These are phyloP conservation scores for Coccomyxa sp. DNA, from an alignment of 139 green algal species.

Conservation along the genomic window DNA sequence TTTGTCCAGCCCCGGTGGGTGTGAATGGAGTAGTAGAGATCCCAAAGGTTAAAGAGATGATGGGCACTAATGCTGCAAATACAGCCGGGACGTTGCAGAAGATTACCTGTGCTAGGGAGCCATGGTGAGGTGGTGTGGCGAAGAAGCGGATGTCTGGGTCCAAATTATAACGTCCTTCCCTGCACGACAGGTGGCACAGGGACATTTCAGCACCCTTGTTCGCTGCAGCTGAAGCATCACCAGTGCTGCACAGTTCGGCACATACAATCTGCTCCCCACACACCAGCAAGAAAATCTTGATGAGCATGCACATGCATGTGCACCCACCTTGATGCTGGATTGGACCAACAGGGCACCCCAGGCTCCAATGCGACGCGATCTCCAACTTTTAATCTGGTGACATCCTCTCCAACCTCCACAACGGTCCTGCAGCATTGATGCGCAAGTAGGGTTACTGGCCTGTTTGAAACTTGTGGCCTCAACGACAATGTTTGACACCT, in stretches of 20 bases:
- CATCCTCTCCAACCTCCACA: constrained; percentile 10
- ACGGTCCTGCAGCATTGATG: constrained; percentile 2
- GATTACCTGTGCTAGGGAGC: constrained; percentile 23
- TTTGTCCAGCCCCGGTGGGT: too few species aligned
- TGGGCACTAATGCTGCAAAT: not conserved
- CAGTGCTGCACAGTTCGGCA: not conserved
- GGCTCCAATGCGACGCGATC: constrained; percentile 39
- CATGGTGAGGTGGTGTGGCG: constrained; percentile 38
- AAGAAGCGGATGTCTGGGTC: constrained; percentile 35
- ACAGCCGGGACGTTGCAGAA: too few species aligned
- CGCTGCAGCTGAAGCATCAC: not conserved
- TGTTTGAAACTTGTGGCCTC: not conserved
- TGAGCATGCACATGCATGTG: not conserved
- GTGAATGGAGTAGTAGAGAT: too few species aligned
- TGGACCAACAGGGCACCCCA: constrained; percentile 35
- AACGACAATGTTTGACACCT: not conserved
- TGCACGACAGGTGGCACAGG: constrained; percentile 3
- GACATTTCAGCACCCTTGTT: not conserved
- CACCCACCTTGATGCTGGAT: constrained; percentile 18
- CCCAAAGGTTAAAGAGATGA: too few species aligned
- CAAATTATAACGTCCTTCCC: constrained; percentile 42
- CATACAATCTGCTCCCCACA: too few species aligned
- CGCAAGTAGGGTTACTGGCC: not conserved
- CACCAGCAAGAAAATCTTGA: not conserved
- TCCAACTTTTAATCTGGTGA: constrained; percentile 12